A percentile compares a stretch with the other conserved stretches of the same genome.
Conservation (phyloP, 78 protist species). For the Emiliania huxleyi region DNA sequence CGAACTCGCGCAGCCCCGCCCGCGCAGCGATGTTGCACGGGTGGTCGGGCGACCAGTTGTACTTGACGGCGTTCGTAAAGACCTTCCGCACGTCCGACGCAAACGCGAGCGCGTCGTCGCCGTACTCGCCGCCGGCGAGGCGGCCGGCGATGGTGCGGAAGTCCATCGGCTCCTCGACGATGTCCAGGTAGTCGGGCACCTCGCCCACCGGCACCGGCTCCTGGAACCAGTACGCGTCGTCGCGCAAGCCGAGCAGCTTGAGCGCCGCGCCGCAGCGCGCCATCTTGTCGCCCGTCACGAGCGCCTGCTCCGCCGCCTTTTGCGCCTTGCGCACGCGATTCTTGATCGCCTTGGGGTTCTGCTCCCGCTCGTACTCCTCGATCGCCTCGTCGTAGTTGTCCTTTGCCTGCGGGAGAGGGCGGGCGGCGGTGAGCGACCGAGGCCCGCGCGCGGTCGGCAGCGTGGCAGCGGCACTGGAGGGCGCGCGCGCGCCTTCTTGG, state of each 20-base stretch:
- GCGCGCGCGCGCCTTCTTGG: no score
- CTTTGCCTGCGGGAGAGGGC: not conserved
- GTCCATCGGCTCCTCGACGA: not conserved
- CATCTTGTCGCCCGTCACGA: not conserved
- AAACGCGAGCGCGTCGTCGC: not conserved
- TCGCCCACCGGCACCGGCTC: not conserved
- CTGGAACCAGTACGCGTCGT: not conserved
- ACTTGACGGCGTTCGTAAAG: not conserved
- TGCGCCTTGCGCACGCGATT: not conserved
- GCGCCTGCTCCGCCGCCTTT: not conserved
- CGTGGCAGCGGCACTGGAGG: no score
- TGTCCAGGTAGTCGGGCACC: constrained; percentile 7
- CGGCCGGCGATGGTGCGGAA: not conserved
- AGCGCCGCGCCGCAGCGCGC: not conserved
- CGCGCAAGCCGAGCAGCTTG: not conserved
- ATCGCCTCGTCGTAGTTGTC: not conserved
- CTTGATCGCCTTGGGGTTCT: not conserved
- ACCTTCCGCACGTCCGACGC: not conserved
- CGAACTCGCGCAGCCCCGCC: not conserved
- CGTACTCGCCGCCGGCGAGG: not conserved
- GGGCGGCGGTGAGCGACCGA: no score
- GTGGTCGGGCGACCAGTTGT: constrained; percentile 13
- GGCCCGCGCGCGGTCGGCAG: no score
- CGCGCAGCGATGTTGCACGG: not conserved
- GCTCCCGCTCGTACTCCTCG: not conserved